Conservation (phyloP, 2,329 filamentous ascomycete genomes). For the Nannizziopsis barbatae region DNA sequence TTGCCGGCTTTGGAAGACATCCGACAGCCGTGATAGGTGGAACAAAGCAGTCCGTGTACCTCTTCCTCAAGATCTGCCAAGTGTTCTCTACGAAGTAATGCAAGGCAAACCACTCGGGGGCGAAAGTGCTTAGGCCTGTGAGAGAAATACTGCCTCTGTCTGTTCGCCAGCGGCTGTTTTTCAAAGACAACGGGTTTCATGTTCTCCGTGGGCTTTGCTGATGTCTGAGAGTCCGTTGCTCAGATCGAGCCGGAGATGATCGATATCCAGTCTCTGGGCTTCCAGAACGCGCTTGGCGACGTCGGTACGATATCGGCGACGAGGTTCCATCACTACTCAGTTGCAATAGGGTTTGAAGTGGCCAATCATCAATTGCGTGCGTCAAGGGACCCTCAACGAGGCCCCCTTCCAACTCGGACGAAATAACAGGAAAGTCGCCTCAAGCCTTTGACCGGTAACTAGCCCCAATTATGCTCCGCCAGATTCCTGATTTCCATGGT, state of each 20-base stretch:
- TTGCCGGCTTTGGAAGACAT: too few species aligned
- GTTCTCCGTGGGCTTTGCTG: too few species aligned
- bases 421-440: not conserved
- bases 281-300: not conserved
- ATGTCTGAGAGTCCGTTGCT: not conserved
- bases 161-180: too few species aligned
- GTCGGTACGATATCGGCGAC: conserved; percentile 7
- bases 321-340: not conserved
- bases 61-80: too few species aligned
- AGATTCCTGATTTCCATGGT: too few species aligned
- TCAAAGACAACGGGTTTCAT: too few species aligned
- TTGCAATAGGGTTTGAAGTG: not conserved
- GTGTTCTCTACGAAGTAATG: too few species aligned
- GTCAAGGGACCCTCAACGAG: not conserved
- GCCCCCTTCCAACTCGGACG: not conserved
- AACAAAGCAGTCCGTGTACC: too few species aligned
- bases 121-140: too few species aligned
- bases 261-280: not conserved
- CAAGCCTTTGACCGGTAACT: not conserved
- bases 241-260: not conserved
- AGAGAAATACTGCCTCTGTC: too few species aligned
- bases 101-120: too few species aligned
- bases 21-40: too few species aligned
- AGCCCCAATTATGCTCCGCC: not conserved
- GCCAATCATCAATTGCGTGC: not conserved